Evolutionary conservation across 2,329 filamentous ascomycete genomes (phyloP).

Genomic region (Xylariales sp.): DNA sequence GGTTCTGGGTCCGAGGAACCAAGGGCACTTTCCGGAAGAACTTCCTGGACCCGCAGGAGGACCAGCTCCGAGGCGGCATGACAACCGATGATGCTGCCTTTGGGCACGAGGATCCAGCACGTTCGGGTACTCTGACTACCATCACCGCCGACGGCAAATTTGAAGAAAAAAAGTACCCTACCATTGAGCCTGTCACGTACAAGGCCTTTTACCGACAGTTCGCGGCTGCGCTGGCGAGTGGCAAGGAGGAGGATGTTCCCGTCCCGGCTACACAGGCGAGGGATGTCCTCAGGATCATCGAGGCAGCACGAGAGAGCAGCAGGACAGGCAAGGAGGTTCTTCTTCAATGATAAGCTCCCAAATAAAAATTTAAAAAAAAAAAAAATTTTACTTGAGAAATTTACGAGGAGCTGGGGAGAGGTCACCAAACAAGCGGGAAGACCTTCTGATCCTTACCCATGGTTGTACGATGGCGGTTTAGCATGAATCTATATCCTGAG

Average conservation of each 20-base stretch:
- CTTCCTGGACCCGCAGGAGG: constrained; percentile 70
- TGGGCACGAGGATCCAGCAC: constrained; percentile 56
- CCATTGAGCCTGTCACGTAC: constrained; percentile 64
- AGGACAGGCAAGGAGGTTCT: constrained; percentile 39
- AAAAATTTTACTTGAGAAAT: too few relatives aligned
- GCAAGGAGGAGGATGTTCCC: constrained; percentile 45
- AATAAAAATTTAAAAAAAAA: too few relatives aligned
- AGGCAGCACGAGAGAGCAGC: constrained; percentile 47
- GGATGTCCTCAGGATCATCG: constrained; percentile 49
- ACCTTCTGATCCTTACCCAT: too few relatives aligned
- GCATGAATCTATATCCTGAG: too few relatives aligned
- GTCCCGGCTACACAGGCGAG: constrained; percentile 48
- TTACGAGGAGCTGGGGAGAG: too few relatives aligned
- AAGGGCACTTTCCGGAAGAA: constrained; percentile 72
- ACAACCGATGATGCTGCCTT: constrained; percentile 59
- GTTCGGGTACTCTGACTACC: constrained; percentile 55
- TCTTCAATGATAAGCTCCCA: too few relatives aligned
- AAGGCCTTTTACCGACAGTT: constrained; percentile 59
- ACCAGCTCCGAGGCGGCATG: constrained; percentile 61
- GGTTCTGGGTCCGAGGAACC: constrained; percentile 74
- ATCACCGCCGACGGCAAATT: constrained; percentile 47
- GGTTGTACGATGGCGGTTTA: too few relatives aligned
- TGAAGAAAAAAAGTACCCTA: constrained; percentile 46
- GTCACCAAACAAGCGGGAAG: too few relatives aligned
- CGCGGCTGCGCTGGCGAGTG: constrained; percentile 40